Base-by-base conservation (phyloP, 116 monocot genomes). In the Trichopus zeylanicus region DNA sequence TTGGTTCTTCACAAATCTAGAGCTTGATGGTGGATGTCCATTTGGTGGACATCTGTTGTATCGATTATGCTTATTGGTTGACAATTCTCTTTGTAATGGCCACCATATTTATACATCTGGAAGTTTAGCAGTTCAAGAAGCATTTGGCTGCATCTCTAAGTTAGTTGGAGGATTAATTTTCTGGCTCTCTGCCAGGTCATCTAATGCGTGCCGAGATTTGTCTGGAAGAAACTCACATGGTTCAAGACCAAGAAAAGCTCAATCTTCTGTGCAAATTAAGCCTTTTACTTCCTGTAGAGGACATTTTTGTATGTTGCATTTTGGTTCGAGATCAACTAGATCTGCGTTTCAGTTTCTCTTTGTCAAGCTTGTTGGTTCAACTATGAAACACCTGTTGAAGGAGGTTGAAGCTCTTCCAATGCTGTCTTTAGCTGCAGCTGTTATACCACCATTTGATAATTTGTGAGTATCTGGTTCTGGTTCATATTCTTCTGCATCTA, bases 391-490 rank as follows among this genome's bases (percentile, higher is more conserved):
- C 26, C 20, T 86, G 23, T 82, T 62, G 70, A 86, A 68, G 62
- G 86, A 85, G 59, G 55, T 83, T 73, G 61, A 70, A 64, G 71
- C 60, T 67, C 70, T 69, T 46, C 53, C 80, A n/a, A 29, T 86
- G 26, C 64, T 89, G 19, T 80, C 89, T 56, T 65, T 86, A 63
- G 82, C 86, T 73, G 70, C 70, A 61, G 73, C 86, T 60, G 29
- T 82, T 57, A 26, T 83, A 30, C 89, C 94, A 39, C 86, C 89
- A 55, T 68, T 83, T 73, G 82, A 82, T 47, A 86, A 81, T 57
- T 39, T 78, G 94, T 94, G 74, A 76, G 79, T 62, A 12, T 6
- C 22, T 49, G 49, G n/a, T n/a, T n/a, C n/a, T n/a, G n/a, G n/a
- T n/a, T n/a, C 22, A 22, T 31, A 22, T 34, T 64, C 37, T 59